Evolutionary conservation across 2,329 filamentous ascomycete species (phyloP).

Genomic region (Ploettnerulaceae sp.): DNA sequence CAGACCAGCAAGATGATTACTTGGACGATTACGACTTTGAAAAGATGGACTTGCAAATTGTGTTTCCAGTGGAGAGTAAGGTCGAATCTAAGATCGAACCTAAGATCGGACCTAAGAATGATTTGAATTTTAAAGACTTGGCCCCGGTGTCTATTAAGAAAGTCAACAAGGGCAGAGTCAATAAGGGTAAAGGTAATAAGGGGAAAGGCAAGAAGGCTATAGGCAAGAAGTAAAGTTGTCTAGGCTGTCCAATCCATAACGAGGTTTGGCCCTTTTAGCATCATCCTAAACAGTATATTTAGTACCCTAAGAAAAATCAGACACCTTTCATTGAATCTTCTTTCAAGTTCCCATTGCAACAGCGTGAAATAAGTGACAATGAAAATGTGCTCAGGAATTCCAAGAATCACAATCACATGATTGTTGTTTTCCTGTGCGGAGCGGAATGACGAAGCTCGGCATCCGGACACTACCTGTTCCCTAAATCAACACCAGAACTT

Average conservation of each 20-base stretch:
- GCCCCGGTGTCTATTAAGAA: no score
- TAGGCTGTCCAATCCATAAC: no score
- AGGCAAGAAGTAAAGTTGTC: no score
- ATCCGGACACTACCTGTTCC: not conserved
- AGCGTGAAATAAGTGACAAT: not conserved
- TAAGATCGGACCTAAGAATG: no score
- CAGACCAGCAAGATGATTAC: not conserved
- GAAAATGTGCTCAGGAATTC: not conserved
- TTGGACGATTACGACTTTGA: constrained; percentile 4
- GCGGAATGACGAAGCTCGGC: constrained; percentile 4
- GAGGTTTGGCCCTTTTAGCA: no score
- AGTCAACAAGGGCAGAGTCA: no score
- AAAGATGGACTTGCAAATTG: not conserved
- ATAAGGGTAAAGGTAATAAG: no score
- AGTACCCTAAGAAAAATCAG: not conserved
- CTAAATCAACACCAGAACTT: not conserved
- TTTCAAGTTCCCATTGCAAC: no score
- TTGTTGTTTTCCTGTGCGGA: not conserved
- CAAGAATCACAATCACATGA: constrained; percentile 4
- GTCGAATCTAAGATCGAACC: no score
- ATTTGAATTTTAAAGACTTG: no score
- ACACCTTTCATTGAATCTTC: not conserved
- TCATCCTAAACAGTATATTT: no score
- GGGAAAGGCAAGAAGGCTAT: no score
- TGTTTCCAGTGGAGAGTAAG: not conserved